phyloP scores from a whole-genome alignment of 2,329 filamentous ascomycete species.

The Chalara sp. region DNA sequence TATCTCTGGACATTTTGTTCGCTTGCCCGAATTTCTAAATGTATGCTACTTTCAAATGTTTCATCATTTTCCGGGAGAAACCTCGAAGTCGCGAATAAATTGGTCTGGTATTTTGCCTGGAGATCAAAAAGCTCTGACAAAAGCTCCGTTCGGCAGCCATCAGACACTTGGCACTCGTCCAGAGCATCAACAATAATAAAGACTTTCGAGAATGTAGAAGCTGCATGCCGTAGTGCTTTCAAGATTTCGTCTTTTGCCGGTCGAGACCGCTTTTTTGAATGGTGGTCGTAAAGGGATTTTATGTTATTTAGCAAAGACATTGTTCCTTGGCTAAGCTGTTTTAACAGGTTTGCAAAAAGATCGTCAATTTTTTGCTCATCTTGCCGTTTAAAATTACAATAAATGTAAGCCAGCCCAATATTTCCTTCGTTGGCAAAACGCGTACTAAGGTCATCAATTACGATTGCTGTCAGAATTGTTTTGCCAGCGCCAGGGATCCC shows the following conservation, averaged over 20 bases:
- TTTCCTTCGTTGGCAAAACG: background rate
- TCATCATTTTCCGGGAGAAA: background rate
- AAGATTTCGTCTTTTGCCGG: background rate
- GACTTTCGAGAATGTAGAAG: background rate
- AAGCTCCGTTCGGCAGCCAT: background rate
- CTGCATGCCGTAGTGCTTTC: background rate
- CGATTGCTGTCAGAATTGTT: background rate
- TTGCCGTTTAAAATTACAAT: conserved; percentile 9
- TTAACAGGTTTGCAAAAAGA: no score
- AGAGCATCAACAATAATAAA: background rate
- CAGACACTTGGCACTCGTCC: background rate
- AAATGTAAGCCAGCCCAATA: background rate
- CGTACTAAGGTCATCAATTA: background rate
- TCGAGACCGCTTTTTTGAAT: background rate
- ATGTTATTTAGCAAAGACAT: no score
- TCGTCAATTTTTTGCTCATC: no score
- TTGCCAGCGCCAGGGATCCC: background rate
- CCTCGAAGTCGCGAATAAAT: background rate
- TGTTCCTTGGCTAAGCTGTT: no score
- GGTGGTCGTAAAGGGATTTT: no score
- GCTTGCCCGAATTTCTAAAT: background rate
- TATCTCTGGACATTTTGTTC: background rate
- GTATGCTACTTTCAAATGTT: background rate
- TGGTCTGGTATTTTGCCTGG: background rate
- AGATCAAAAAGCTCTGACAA: background rate